A percentile compares a stretch with the other conserved stretches of the same genome.
Conservation (phyloP, 306 rosid genomes). For the Pyrus pyrifolia region DNA sequence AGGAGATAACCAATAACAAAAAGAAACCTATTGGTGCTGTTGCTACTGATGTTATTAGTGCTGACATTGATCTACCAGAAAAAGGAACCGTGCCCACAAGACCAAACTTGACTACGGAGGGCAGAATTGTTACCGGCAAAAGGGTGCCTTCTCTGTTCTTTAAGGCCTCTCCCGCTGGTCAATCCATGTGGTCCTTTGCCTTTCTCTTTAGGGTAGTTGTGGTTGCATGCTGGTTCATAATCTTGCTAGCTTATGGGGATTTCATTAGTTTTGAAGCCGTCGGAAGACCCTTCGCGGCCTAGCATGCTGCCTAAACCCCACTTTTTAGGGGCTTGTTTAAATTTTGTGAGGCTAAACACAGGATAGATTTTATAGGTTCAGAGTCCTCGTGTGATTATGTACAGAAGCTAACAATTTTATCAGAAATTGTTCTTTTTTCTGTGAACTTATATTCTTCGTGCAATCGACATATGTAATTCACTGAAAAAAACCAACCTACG, state of each 20-base stretch:
- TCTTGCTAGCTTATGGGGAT: conserved; percentile 49
- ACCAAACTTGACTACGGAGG: conserved; percentile 11
- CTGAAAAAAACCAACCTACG: background rate
- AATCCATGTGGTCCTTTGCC: conserved; percentile 28
- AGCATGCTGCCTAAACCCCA: conserved; percentile 16
- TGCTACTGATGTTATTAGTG: background rate
- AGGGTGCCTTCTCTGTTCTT: conserved; percentile 11
- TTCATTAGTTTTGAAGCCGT: conserved; percentile 33
- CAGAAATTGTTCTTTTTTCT: background rate
- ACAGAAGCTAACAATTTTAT: background rate
- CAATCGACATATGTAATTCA: no score
- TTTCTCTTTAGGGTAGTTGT: conserved; percentile 37
- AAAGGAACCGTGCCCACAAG: conserved; percentile 9
- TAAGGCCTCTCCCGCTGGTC: conserved; percentile 25
- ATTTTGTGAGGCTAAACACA: conserved; percentile 16
- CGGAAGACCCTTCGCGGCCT: conserved; percentile 16
- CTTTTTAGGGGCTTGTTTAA: conserved; percentile 8
- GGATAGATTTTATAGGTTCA: conserved; percentile 14
- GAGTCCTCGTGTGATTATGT: background rate
- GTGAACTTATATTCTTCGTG: background rate
- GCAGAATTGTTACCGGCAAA: conserved; percentile 18
- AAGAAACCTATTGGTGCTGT: conserved; percentile 16
- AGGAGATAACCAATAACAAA: conserved; percentile 41
- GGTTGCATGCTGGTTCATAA: conserved; percentile 25
- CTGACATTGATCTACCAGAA: conserved; percentile 5